Base-by-base conservation (phyloP, 2,329 filamentous ascomycete species). In the Sarocladium oryzae region DNA sequence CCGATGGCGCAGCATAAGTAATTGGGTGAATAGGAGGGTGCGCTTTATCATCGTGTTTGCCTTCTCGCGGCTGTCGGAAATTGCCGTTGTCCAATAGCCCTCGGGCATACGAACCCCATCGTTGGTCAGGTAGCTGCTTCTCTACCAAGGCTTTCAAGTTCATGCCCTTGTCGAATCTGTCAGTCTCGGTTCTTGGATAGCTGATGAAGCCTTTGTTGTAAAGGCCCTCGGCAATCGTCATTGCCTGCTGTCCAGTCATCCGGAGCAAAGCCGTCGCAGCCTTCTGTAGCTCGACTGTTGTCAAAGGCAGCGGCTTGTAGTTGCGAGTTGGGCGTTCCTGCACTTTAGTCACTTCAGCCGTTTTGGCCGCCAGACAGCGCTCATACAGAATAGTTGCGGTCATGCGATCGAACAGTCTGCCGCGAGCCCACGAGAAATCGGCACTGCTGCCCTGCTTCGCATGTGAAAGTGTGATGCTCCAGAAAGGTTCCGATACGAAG, bases 21-120 rank as follows among this genome's bases (percentile, higher is more conserved):
- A 99, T 86, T 0, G 93, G 93, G 60, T 99, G 93, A 54, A 99
- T 99, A 0, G 93, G 93, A 23, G 93, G 93, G 69, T 99, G 93
- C 1, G 93, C 93, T 67, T 96, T 93, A 67, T 99, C 93, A 66
- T 99, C 95, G 65, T 97, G 83, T 50, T 83, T 80, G 3, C 93
- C 93, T 57, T 85, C 79, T 37, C 92, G 83, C 16, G 93, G 93
- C 57, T 87, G 85, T 43, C 82, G 81, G 65, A 96, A 97, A 8
- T 75, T 85, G 2, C 89, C 89, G 55, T 86, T 76, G 26, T 88
- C 71, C 9, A 97, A 76, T 3, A 49, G 28, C 16, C 75, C 76
- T 64, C 86, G 86, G 3, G 92, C 90, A 66, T 91, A 96, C 18
- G 70, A 64, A 0, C 90, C 90, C 93, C 92, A 99, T 55, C 76